Evolutionary conservation across 305 asterid genomes (phyloP), one percentile per base, ranked within the genome.

Genomic region (Rubia tinctorum): DNA sequence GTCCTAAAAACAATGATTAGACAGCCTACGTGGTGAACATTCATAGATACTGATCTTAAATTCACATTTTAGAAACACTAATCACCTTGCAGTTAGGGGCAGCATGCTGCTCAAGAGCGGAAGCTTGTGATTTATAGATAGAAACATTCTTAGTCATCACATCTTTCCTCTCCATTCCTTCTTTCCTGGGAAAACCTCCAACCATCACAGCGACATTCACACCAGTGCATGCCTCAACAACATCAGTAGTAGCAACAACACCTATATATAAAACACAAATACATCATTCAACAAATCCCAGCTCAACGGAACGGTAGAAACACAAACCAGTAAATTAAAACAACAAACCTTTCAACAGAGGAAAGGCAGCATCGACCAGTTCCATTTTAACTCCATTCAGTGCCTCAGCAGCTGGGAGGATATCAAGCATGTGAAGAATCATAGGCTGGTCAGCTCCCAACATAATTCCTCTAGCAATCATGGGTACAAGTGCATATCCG

Each of bases 131-230:
- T 86, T 94, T 90, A 93, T 94, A 94, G 74, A 94, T 94, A 69
- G 97, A 90, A 49, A 94, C 99, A 71, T 94, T 94, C 88, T 91
- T 94, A 12, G 97, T 75, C 99, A 94, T 94, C 73, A 94, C 99
- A 78, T 91, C 99, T 81, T 94, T 91, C 85, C 99, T 88, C 70
- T 94, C 99, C 97, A 91, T 90, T 69, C 99, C 96, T 80, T 94
- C 99, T 82, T 94, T 94, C 89, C 99, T 94, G 0, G 99, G 99
- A 84, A 94, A 94, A 0, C 99, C 99, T 75, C 97, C 99, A 79
- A 94, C 97, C 97, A 94, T 91, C 27, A 94, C 89, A 17, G 97
- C 97, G 70, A 94, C 69, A 15, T 82, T 90, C 75, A 94, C 97
- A 76, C 97, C 96, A 34, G 88, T 76, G 76, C 99, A 94, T 71